phyloP scores from a whole-genome alignment of 108 stramenopile genomes.

The Nannochloropsis oceanica region DNA sequence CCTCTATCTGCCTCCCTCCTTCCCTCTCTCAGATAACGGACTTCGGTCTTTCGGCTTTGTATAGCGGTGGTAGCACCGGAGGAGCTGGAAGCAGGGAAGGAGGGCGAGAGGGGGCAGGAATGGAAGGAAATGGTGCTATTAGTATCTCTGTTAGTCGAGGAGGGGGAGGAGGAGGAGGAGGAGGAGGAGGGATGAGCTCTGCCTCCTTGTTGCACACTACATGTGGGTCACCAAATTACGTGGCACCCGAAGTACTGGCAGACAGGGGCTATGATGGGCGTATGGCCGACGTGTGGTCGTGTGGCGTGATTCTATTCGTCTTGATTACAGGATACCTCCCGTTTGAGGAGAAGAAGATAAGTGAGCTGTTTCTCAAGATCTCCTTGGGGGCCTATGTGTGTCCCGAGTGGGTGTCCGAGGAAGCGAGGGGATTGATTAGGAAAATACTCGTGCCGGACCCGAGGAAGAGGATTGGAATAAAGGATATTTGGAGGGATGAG shows the following conservation, averaged over 20 bases:
- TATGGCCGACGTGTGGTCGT: slow-evolving; percentile 50
- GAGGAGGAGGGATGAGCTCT: slow-evolving; percentile 3
- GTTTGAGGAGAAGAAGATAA: slow-evolving; percentile 56
- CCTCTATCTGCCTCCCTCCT: background rate
- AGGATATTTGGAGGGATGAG: too few species aligned
- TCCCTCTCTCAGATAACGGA: slow-evolving; percentile 51
- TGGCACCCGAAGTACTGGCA: slow-evolving; percentile 54
- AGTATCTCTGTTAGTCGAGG: too few species aligned
- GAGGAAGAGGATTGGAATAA: slow-evolving; percentile 25
- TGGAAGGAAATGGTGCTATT: too few species aligned
- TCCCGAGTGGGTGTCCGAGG: slow-evolving; percentile 44
- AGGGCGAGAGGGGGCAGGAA: too few species aligned
- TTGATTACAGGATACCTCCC: slow-evolving; percentile 60
- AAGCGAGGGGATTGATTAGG: slow-evolving; percentile 45
- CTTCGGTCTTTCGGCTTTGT: slow-evolving; percentile 74
- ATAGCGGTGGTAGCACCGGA: slow-evolving; percentile 45
- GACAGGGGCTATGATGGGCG: slow-evolving; percentile 65
- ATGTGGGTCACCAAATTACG: slow-evolving; percentile 70
- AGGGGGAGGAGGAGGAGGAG: too few species aligned
- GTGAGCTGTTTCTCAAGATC: slow-evolving; percentile 55
- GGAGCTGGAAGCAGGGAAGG: too few species aligned
- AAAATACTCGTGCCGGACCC: slow-evolving; percentile 58
- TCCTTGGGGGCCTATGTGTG: slow-evolving; percentile 49
- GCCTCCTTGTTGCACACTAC: slow-evolving; percentile 49
- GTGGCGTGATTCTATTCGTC: slow-evolving; percentile 63